These are phyloP conservation scores for Paraphaeosphaeria sporulosa DNA, from an alignment of 2,329 filamentous ascomycete species.

Conservation along the genomic window DNA sequence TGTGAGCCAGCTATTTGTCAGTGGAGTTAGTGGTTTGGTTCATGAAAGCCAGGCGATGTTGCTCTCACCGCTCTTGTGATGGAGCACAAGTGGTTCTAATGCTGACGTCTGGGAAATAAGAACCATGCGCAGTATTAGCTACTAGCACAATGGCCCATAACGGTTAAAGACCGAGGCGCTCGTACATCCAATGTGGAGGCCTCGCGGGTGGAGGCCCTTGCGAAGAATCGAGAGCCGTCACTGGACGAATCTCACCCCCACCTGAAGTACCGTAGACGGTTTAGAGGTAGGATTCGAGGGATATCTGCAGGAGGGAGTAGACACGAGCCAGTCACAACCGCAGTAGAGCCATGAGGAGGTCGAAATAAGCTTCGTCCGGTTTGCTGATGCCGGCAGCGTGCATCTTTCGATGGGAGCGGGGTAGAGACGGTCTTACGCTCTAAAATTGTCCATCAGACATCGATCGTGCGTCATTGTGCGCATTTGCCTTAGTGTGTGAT, in stretches of 20 bases:
- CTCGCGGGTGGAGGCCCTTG: not conserved
- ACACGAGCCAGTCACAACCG: not conserved
- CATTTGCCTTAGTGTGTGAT: not conserved
- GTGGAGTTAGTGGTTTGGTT: not conserved
- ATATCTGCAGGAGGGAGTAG: not conserved
- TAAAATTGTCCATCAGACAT: not conserved
- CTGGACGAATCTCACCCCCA: slow-evolving; percentile 10
- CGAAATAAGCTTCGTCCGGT: slow-evolving; percentile 9
- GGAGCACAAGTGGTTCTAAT: not conserved
- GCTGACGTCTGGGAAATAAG: not conserved
- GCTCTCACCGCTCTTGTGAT: not conserved
- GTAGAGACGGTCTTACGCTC: not conserved
- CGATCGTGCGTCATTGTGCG: not conserved
- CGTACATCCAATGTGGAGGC: not conserved
- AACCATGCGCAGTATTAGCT: not conserved
- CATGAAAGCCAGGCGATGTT: not conserved
- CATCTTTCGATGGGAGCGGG: not conserved
- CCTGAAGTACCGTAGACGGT: not conserved
- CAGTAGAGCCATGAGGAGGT: not conserved
- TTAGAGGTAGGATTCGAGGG: not conserved
- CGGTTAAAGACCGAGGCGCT: not conserved
- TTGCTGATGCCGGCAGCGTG: slow-evolving; percentile 1
- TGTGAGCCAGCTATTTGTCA: not conserved
- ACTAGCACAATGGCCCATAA: not conserved
- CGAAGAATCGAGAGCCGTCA: slow-evolving; percentile 8